A percentile compares a stretch with the other conserved stretches of the same genome.
Conservation (phyloP, 345 rosid genomes). For the Hibiscus tridactylites region DNA sequence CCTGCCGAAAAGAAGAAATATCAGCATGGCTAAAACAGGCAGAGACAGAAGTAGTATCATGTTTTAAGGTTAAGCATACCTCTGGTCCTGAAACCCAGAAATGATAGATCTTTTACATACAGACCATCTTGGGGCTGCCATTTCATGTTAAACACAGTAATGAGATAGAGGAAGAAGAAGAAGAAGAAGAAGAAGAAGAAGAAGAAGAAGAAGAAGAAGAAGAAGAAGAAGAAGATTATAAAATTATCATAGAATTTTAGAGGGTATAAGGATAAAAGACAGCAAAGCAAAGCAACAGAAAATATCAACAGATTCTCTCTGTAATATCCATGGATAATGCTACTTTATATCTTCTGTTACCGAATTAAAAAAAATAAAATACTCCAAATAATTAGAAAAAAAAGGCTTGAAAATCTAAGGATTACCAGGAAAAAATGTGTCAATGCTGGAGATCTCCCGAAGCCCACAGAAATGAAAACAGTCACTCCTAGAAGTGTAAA, state of each 20-base stretch:
- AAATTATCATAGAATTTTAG: slow-evolving; percentile 2
- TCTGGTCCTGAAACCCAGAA: neutral
- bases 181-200: neutral
- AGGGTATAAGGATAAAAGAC: neutral
- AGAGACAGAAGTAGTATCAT: neutral
- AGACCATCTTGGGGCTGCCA: neutral
- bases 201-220: neutral
- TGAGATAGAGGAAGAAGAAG: neutral
- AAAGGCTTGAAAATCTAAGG: neutral
- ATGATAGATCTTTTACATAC: slow-evolving; percentile 13
- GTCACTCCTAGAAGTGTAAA: neutral
- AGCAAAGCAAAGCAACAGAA: slow-evolving; percentile 6
- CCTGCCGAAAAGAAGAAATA: neutral
- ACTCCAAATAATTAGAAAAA: neutral
- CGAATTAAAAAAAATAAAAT: neutral
- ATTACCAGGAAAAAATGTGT: slow-evolving; percentile 29
- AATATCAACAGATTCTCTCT: slow-evolving; percentile 28
- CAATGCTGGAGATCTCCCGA: slow-evolving; percentile 46
- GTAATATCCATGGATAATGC: slow-evolving; percentile 32
- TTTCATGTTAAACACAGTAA: neutral
- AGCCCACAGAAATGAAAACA: slow-evolving; percentile 6
- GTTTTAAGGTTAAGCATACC: slow-evolving; percentile 5
- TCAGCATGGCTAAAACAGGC: neutral
- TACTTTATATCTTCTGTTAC: slow-evolving; percentile 30
- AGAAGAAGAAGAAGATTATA: neutral